Evolutionary conservation across 148 eudicot genomes (phyloP).

Genomic region (Rhododendron molle): DNA sequence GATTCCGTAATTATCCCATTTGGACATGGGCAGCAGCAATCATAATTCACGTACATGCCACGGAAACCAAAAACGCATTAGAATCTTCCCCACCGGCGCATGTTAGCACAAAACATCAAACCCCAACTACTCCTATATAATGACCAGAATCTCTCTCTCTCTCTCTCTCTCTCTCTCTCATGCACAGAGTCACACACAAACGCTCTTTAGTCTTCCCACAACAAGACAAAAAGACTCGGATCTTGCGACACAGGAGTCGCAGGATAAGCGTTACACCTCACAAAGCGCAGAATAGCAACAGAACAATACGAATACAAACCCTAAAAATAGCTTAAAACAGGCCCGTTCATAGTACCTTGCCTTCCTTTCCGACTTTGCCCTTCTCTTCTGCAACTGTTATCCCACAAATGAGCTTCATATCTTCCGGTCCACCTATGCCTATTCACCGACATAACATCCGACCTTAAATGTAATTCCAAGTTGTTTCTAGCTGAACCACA

Average conservation of each 20-base stretch:
- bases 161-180: background rate
- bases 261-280: background rate
- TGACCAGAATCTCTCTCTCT: background rate
- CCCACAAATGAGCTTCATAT: conserved; percentile 90
- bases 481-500: background rate
- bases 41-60: conserved; percentile 24
- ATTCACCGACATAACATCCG: too few species aligned
- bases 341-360: conserved; percentile 41
- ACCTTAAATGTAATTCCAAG: background rate
- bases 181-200: background rate
- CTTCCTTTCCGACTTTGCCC: conserved; percentile 87
- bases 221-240: background rate
- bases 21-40: background rate
- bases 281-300: conserved; percentile 8
- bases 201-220: background rate
- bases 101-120: conserved; percentile 4
- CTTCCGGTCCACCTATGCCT: conserved; percentile 61
- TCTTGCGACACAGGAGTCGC: background rate
- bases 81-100: conserved; percentile 14
- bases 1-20: conserved; percentile 18
- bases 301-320: background rate
- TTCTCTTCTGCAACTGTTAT: conserved; percentile 77
- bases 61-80: conserved; percentile 11
- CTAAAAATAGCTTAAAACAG: background rate
- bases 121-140: background rate